Evolutionary conservation across 1,284 basidiomycete species (phyloP).

Genomic region (Fomitopsis schrenkii): DNA sequence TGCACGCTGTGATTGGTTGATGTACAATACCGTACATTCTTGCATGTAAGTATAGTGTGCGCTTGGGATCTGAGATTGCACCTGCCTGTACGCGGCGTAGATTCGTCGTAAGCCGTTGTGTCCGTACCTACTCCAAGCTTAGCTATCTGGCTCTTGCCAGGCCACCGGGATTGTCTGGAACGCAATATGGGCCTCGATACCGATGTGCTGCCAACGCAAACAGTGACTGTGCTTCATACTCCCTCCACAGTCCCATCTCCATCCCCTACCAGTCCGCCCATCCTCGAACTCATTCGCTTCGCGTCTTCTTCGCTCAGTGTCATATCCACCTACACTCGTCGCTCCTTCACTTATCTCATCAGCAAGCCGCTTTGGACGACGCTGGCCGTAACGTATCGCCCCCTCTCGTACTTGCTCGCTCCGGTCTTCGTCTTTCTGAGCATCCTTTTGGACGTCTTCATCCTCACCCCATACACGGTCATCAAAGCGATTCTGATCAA

Average conservation of each 20-base stretch:
- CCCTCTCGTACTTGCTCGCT: conserved; percentile 44
- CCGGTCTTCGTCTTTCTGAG: conserved; percentile 43
- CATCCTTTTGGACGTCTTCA: conserved; percentile 37
- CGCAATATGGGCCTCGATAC: neutral
- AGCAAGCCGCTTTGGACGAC: conserved; percentile 28
- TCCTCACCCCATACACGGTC: conserved; percentile 43
- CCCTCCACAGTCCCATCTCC: neutral
- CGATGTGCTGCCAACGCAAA: neutral
- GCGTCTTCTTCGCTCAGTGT: conserved; percentile 7
- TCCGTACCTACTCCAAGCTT: too few relatives aligned
- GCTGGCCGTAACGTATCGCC: conserved; percentile 30
- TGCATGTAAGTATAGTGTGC: too few relatives aligned
- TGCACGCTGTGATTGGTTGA: too few relatives aligned
- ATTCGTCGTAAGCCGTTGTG: too few relatives aligned
- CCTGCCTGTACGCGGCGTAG: too few relatives aligned
- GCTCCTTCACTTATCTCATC: conserved; percentile 10
- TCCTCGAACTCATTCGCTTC: conserved; percentile 17
- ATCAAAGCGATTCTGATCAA: conserved; percentile 37
- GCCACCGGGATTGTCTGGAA: neutral
- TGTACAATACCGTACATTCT: too few relatives aligned
- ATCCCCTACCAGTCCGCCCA: conserved; percentile 12
- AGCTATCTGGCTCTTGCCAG: neutral
- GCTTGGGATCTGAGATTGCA: too few relatives aligned
- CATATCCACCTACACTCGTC: conserved; percentile 11
- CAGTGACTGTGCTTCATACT: neutral